Conservation (phyloP, 192 early-diverging fungal genomes). For the Lunasporangiospora selenospora region DNA sequence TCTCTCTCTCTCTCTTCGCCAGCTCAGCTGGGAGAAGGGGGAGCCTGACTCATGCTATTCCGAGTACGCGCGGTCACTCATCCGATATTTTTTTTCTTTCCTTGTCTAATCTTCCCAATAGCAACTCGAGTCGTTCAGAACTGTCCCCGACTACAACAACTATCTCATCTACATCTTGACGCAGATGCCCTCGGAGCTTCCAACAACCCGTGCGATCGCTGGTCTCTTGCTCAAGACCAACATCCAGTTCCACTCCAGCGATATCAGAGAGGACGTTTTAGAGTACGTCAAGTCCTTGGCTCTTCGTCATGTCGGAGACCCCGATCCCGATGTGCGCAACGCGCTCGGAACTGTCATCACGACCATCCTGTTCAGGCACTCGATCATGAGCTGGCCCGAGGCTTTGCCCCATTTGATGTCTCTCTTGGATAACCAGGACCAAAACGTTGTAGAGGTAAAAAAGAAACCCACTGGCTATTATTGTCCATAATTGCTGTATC, state of each 20-base stretch:
- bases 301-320: slow-evolving; percentile 67
- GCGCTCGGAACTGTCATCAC: slow-evolving; percentile 91
- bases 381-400: slow-evolving; percentile 83
- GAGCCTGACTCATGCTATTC: neutral
- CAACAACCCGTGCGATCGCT: slow-evolving; percentile 80
- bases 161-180: slow-evolving; percentile 92
- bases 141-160: slow-evolving; percentile 87
- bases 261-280: slow-evolving; percentile 63
- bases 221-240: slow-evolving; percentile 86
- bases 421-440: slow-evolving; percentile 74
- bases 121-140: slow-evolving; percentile 78
- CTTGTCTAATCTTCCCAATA: slow-evolving; percentile 36
- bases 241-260: slow-evolving; percentile 61
- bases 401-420: slow-evolving; percentile 80
- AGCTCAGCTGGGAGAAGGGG: too few relatives aligned
- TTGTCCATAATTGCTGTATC: too few relatives aligned
- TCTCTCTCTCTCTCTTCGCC: neutral
- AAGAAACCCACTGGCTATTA: neutral
- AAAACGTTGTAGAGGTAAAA: slow-evolving; percentile 78
- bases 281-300: slow-evolving; percentile 70
- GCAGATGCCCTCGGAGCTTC: slow-evolving; percentile 67
- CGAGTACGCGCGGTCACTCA: too few relatives aligned
- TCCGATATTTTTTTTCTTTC: neutral
- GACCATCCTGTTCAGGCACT: slow-evolving; percentile 76
- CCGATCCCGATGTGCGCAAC: slow-evolving; percentile 72